Evolutionary conservation across 2,329 filamentous ascomycete genomes (phyloP).

Genomic region (Aspergillus calidoustus): DNA sequence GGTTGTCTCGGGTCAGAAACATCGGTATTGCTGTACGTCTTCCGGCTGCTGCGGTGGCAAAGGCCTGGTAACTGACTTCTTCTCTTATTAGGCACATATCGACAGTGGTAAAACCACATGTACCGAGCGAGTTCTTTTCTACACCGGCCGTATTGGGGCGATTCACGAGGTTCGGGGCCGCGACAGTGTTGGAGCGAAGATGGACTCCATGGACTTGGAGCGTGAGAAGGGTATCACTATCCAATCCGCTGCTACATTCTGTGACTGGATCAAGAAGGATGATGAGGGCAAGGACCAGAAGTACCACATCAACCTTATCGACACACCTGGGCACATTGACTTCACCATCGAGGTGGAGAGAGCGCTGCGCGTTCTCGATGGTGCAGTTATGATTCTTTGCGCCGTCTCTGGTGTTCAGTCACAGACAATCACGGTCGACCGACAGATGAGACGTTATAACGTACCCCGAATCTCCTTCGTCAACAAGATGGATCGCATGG

Average conservation of each 20-base stretch:
- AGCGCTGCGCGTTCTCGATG: conserved; percentile 90
- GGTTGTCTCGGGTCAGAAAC: conserved; percentile 83
- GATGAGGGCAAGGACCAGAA: conserved; percentile 78
- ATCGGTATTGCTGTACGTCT: conserved; percentile 88
- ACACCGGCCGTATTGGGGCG: conserved; percentile 93
- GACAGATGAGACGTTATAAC: conserved; percentile 98
- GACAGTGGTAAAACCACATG: conserved; percentile 98
- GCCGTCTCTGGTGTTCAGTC: conserved; percentile 96
- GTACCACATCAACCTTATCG: conserved; percentile 98
- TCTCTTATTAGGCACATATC: conserved; percentile 76
- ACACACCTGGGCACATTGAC: conserved; percentile 97
- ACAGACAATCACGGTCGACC: conserved; percentile 96
- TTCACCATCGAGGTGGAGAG: conserved; percentile 99
- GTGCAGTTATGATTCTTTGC: conserved; percentile 97
- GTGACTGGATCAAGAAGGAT: conserved; percentile 90
- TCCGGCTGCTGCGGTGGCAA: not conserved
- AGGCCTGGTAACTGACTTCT: conserved; percentile 1
- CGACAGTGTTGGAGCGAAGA: conserved; percentile 95
- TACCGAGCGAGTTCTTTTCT: conserved; percentile 96
- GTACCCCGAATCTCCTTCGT: conserved; percentile 94
- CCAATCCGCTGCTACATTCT: conserved; percentile 96
- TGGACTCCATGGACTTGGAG: conserved; percentile 99
- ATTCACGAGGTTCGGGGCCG: conserved; percentile 93
- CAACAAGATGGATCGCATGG: conserved; percentile 99
- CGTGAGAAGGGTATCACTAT: conserved; percentile 99